phyloP scores from a whole-genome alignment of 371 early-diverging fungal genomes.

The Globomyces sp. region DNA sequence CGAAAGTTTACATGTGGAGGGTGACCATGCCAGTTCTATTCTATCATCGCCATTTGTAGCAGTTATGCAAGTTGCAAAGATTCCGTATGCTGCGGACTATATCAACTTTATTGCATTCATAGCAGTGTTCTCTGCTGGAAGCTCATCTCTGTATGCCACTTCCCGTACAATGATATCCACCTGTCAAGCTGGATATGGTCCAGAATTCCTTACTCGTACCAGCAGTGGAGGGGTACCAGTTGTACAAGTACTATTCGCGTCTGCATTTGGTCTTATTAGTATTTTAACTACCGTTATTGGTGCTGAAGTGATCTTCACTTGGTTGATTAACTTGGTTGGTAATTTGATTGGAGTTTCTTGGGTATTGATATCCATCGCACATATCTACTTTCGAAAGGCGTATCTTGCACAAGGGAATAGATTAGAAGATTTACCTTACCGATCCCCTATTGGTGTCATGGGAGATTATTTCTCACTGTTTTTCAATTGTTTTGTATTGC shows the following conservation, averaged over 20 bases:
- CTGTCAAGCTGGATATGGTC: constrained; percentile 59
- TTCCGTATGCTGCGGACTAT: constrained; percentile 26
- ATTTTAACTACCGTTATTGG: constrained; percentile 42
- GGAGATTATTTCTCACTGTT: constrained; percentile 6
- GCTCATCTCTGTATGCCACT: constrained; percentile 64
- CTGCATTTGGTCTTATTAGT: constrained; percentile 28
- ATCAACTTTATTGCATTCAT: constrained; percentile 36
- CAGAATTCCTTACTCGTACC: constrained; percentile 41
- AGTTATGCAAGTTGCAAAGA: constrained; percentile 23
- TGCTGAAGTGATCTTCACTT: constrained; percentile 16
- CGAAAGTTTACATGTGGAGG: background rate
- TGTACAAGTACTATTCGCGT: background rate
- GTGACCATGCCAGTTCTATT: no score
- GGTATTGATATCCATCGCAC: constrained; percentile 25
- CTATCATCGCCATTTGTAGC: constrained; percentile 28
- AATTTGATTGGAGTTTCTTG: background rate
- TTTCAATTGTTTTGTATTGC: constrained; percentile 25
- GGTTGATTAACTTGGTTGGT: background rate
- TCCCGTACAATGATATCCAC: constrained; percentile 61
- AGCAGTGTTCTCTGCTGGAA: constrained; percentile 59
- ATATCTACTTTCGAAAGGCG: constrained; percentile 74
- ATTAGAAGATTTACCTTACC: constrained; percentile 67
- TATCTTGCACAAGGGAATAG: constrained; percentile 67
- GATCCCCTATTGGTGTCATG: constrained; percentile 52
- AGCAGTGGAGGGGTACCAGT: constrained; percentile 34